These are phyloP conservation scores for Salvia splendens DNA, from an alignment of 257 asterid genomes.

Conservation along the genomic window DNA sequence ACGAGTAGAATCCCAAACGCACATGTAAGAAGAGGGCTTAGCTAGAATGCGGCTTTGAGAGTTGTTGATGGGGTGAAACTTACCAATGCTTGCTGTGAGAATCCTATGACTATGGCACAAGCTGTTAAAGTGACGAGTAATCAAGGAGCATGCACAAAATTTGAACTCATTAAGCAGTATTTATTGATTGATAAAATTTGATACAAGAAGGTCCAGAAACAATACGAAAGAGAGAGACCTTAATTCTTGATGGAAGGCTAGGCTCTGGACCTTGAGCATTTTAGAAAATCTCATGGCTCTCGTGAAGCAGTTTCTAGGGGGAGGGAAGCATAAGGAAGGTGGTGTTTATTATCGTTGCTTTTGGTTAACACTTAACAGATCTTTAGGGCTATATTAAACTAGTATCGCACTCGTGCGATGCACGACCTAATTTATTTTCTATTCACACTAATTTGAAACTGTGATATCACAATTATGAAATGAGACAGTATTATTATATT, in stretches of 20 bases:
- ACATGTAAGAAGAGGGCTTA: conserved; percentile 57
- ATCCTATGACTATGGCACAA: conserved; percentile 47
- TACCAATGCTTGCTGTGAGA: conserved; percentile 47
- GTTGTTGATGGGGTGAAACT: conserved; percentile 42
- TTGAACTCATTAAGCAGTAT: background rate
- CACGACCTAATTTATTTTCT: too few species aligned
- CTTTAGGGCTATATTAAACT: background rate
- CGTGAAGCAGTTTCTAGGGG: conserved; percentile 38
- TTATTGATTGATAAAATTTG: background rate
- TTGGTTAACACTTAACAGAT: conserved; percentile 35
- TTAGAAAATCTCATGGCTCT: conserved; percentile 36
- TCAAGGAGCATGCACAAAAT: background rate
- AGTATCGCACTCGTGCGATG: too few species aligned
- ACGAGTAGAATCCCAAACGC: conserved; percentile 50
- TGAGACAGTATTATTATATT: too few species aligned
- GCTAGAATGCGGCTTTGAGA: conserved; percentile 51
- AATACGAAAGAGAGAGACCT: conserved; percentile 34
- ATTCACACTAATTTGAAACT: too few species aligned
- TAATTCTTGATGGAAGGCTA: conserved; percentile 33
- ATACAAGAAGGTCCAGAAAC: conserved; percentile 26
- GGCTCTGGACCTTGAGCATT: conserved; percentile 28
- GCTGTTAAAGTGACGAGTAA: conserved; percentile 38
- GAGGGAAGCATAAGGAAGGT: background rate
- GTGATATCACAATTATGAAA: too few species aligned
- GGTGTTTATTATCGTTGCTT: conserved; percentile 32